Evolutionary conservation across 208 protist genomes (phyloP), one percentile per base, ranked within the genome.

Genomic region (Leptomonas pyrrhocoris): DNA sequence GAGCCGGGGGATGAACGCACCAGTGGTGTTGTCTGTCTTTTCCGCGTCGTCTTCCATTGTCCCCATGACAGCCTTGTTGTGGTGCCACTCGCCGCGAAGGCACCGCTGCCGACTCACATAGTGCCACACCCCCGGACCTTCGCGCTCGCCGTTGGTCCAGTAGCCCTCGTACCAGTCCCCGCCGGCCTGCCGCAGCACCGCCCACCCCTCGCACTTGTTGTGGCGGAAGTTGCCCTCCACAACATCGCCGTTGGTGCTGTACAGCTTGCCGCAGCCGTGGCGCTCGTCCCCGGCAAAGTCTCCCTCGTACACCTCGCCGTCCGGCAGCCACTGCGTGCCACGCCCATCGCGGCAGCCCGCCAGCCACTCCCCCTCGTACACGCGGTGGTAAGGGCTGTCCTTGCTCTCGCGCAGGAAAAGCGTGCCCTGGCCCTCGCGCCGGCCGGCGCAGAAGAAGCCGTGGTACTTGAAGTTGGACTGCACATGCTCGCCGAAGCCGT

Each of bases 161-260:
- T 92, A 88, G 9, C 93, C 93, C 64, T 96, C 90, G 68, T 92
- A 97, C 86, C 93, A 93, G 62, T 97, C 88, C 8, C 89, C 90
- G 59, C 79, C 83, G 15, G 64, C 65, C 50, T 69, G 57, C 45
- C 73, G 75, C 58, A 95, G 79, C n/a, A 92, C 73, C 40, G 90
- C 93, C 76, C 90, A 92, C 11, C 93, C 93, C 60, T 95, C 81
- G 42, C 75, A 74, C 19, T 79, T 34, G 79, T 85, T 75, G 57
- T 92, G 65, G 31, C 58, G 59, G 58, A 94, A 97, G 74, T 81
- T 89, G 27, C 93, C 93, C 61, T 94, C 86, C 9, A 96, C 71
- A 45, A 89, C 55, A 62, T 97, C 89, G 45, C 93, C 90, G 61
- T 96, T 95, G 31, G 79, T 66, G 42, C 88, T 60, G 75, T 91